phyloP scores from a whole-genome alignment of 768 basidiomycete genomes.

The Phylloporus sp. region DNA sequence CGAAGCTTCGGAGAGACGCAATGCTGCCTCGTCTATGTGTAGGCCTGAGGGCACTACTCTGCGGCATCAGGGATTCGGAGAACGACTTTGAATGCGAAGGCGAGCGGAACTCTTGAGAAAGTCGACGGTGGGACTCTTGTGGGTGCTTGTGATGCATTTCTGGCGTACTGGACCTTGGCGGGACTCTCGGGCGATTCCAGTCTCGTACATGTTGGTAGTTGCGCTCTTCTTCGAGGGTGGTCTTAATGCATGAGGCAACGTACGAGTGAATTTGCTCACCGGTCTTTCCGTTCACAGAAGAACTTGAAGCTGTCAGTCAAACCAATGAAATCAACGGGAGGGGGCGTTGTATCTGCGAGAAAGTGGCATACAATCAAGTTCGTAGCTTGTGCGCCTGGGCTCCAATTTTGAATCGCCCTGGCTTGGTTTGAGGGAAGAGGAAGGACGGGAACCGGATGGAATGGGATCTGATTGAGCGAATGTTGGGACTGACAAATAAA shows the following conservation, averaged over 20 bases:
- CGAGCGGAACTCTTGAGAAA: conserved; percentile 27
- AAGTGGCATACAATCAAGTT: conserved; percentile 16
- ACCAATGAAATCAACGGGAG: neutral
- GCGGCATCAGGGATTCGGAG: conserved; percentile 14
- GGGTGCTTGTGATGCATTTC: conserved; percentile 24
- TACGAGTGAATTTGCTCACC: conserved; percentile 22
- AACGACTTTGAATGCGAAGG: conserved; percentile 20
- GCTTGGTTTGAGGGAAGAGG: conserved; percentile 10
- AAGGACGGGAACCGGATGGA: conserved; percentile 11
- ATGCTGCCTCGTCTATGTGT: conserved; percentile 31
- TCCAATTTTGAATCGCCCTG: conserved; percentile 1
- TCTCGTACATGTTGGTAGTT: conserved; percentile 43
- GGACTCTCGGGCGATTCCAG: conserved; percentile 39
- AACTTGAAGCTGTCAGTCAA: conserved; percentile 27
- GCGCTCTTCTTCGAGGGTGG: conserved; percentile 28
- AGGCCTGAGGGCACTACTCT: conserved; percentile 4
- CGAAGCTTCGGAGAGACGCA: conserved; percentile 40
- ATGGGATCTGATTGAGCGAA: conserved; percentile 1
- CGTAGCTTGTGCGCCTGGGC: conserved; percentile 10
- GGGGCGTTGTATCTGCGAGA: neutral
- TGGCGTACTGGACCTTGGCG: conserved; percentile 23
- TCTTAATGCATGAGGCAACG: conserved; percentile 13
- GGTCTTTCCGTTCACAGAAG: conserved; percentile 14
- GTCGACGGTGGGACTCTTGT: conserved; percentile 24
- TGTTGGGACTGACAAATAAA: conserved; percentile 14